Base-by-base conservation (phyloP, 2,329 filamentous ascomycete genomes). In the Microsporum audouinii region DNA sequence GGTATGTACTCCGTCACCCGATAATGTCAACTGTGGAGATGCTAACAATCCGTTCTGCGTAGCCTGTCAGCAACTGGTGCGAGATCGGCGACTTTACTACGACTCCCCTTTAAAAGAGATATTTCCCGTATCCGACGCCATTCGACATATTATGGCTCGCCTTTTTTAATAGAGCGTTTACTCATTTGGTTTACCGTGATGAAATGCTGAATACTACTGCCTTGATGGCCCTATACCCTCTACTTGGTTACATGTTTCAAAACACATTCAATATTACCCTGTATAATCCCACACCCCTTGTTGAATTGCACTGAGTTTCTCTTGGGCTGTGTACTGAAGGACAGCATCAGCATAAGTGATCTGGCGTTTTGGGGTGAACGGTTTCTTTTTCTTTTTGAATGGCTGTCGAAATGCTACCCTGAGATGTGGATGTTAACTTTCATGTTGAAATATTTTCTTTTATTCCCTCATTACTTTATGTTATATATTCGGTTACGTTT, bases 31-130 rank as follows among this genome's bases (percentile, higher is more conserved):
- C 14, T 33, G 36, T 36, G 23, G 60, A 57, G 27, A 17, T 31
- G 62, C 62, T 53, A 56, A 60, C 36, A 5, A 56, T 27, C 17
- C 36, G 27, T 41, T 27, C 23, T 45, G 45, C 53, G 38, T 60
- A 86, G 83, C 81, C 83, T 62, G 78, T 88, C 60, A 87, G 81
- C 65, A 78, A 84, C 67, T 88, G 86, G 86, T 88, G 86, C 68
- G 81, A 86, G n/a, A 57, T 63, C 7, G 63, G 63, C 23, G 27
- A 63, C 27, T 58, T 64, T 38, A 60, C 12, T 1, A 59, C 63
- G 5, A 23, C 33, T 2, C 51, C 51, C 17, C 34, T 55, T 23
- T 12, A 8, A 12, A 51, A 51, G 45, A 51, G 45, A 14, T 12
- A 29, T 31, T 31, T 51, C 12, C 45, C 45, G 8, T 51, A 31